Conservation (phyloP, 345 rosid genomes). For the Ceriops zippeliana region DNA sequence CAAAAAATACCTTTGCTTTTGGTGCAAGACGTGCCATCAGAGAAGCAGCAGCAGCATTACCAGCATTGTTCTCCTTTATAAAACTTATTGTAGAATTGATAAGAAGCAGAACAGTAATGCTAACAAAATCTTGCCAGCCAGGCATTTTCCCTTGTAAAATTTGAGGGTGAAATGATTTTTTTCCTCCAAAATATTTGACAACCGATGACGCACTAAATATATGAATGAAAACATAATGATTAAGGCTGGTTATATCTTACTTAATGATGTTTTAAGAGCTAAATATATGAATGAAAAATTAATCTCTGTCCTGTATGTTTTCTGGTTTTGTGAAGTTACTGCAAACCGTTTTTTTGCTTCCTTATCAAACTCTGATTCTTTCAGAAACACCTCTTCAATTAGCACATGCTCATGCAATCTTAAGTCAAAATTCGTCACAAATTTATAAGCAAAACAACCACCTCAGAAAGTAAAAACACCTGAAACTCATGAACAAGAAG, state of each 20-base stretch:
- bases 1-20: slow-evolving; percentile 44
- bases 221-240: no score
- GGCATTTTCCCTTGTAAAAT: slow-evolving; percentile 53
- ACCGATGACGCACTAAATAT: background rate
- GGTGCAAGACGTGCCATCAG: slow-evolving; percentile 67
- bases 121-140: slow-evolving; percentile 40
- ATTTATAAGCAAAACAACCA: slow-evolving; percentile 11
- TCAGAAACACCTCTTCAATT: slow-evolving; percentile 53
- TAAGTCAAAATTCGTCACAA: slow-evolving; percentile 19
- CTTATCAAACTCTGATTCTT: no score
- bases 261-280: no score
- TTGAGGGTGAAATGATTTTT: background rate
- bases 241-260: no score
- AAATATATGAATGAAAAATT: no score
- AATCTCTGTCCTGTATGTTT: no score
- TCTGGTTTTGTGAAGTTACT: no score
- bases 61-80: slow-evolving; percentile 67
- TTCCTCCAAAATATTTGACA: background rate
- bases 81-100: slow-evolving; percentile 69
- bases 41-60: slow-evolving; percentile 56
- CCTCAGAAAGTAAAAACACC: slow-evolving; percentile 9
- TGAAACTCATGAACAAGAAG: background rate
- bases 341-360: no score
- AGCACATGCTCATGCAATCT: slow-evolving; percentile 56
- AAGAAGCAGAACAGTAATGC: slow-evolving; percentile 36